phyloP scores from a whole-genome alignment of 495 filamentous ascomycete genomes.

The Neurospora sp. region DNA sequence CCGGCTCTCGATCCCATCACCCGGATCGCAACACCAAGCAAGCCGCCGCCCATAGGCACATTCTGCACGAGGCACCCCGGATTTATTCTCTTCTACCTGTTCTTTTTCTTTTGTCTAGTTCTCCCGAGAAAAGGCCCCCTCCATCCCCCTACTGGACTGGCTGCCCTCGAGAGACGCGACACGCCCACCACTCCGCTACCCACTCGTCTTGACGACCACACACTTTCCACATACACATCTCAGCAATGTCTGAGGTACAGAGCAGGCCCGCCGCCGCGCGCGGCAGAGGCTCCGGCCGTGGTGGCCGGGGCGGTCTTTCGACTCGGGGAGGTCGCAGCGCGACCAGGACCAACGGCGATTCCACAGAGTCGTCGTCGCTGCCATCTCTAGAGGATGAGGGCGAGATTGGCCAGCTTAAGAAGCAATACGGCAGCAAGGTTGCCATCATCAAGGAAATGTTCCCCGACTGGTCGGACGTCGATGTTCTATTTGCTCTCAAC shows the following conservation, averaged over 20 bases:
- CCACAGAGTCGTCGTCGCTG: conserved; percentile 50
- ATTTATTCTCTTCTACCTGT: conserved; percentile 13
- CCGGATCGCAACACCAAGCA: conserved; percentile 20
- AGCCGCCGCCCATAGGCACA: conserved; percentile 14
- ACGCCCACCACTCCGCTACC: conserved; percentile 24
- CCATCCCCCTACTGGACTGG: conserved; percentile 10
- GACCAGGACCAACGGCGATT: conserved; percentile 32
- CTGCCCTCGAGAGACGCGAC: conserved; percentile 32
- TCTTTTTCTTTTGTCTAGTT: neutral
- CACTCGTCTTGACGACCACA: conserved; percentile 6
- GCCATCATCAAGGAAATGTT: conserved; percentile 79
- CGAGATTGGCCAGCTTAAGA: conserved; percentile 86
- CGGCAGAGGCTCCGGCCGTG: conserved; percentile 31
- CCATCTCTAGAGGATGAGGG: conserved; percentile 67
- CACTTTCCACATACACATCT: conserved; percentile 21
- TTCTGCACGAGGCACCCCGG: neutral
- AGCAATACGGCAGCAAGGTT: conserved; percentile 67
- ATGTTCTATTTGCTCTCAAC: conserved; percentile 80
- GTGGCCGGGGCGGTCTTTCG: conserved; percentile 70
- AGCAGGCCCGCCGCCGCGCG: conserved; percentile 55
- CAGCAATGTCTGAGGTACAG: conserved; percentile 86
- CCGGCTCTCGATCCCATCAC: conserved; percentile 20
- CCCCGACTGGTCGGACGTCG: conserved; percentile 82
- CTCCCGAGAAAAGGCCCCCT: neutral
- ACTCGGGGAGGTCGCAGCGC: conserved; percentile 57